A percentile compares a stretch with the other conserved stretches of the same genome.
These are phyloP conservation scores for Clarireedia homoeocarpa DNA, from an alignment of 2,329 filamentous ascomycete genomes.

Conservation along the genomic window DNA sequence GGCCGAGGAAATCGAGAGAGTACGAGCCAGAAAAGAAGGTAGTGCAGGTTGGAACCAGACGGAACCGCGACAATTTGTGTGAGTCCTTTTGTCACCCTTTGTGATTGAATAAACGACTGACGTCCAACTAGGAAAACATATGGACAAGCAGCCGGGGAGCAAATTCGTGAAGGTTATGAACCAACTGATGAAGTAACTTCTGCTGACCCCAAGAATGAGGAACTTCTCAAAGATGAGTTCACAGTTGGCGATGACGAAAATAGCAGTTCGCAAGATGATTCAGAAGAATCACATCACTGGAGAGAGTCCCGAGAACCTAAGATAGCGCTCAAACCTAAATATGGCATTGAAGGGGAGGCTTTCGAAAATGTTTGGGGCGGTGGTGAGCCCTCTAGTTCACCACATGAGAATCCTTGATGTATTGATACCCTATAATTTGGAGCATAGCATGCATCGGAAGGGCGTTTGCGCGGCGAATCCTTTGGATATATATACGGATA, in stretches of 20 bases:
- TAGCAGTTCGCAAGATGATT: slow-evolving; percentile 26
- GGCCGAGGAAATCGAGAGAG: slow-evolving; percentile 53
- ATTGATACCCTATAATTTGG: slow-evolving; percentile 10
- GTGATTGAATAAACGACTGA: not conserved
- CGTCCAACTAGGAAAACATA: slow-evolving; percentile 36
- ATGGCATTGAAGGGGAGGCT: slow-evolving; percentile 27
- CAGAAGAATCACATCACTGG: slow-evolving; percentile 38
- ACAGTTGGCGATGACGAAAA: slow-evolving; percentile 26
- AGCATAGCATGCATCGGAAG: not conserved
- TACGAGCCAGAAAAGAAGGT: slow-evolving; percentile 54
- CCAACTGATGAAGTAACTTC: slow-evolving; percentile 36
- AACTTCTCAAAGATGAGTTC: slow-evolving; percentile 20
- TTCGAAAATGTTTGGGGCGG: slow-evolving; percentile 31
- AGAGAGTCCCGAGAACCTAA: slow-evolving; percentile 25
- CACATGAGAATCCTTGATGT: slow-evolving; percentile 28
- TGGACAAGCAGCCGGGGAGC: slow-evolving; percentile 38
- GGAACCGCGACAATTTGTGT: slow-evolving; percentile 47
- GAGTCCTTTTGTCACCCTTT: slow-evolving; percentile 23
- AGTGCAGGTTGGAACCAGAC: slow-evolving; percentile 52
- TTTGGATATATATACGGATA: not conserved
- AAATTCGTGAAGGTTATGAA: slow-evolving; percentile 47
- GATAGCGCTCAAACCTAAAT: slow-evolving; percentile 27
- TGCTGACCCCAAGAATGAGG: slow-evolving; percentile 36
- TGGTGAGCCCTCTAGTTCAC: slow-evolving; percentile 19
- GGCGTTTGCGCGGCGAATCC: not conserved